These are phyloP conservation scores for Annona cherimola DNA, from an alignment of 164 flowering plant species.

Conservation along the genomic window DNA sequence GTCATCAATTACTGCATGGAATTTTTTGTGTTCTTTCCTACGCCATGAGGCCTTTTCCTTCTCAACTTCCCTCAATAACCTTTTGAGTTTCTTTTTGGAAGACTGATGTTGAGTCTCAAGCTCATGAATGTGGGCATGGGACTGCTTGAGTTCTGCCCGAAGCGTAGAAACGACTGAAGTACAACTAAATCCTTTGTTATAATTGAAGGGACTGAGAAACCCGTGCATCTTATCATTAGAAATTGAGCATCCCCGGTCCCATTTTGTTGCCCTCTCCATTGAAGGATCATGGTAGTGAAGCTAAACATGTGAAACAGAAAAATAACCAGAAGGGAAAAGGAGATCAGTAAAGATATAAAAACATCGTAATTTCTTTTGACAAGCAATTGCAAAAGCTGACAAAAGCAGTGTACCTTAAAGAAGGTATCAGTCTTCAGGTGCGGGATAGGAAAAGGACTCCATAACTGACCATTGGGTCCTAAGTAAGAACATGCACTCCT, in stretches of 20 bases:
- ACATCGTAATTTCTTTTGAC: neutral
- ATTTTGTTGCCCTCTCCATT: conserved; percentile 96
- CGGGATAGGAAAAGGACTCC: conserved; percentile 43
- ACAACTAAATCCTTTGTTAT: conserved; percentile 37
- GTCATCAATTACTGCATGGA: conserved; percentile 70
- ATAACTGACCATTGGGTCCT: conserved; percentile 35
- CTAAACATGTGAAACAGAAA: conserved; percentile 20
- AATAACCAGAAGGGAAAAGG: neutral
- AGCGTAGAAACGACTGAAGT: conserved; percentile 52
- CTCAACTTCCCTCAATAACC: conserved; percentile 65
- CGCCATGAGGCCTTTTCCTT: conserved; percentile 84
- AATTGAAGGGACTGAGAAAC: conserved; percentile 40
- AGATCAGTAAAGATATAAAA: neutral
- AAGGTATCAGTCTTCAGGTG: conserved; percentile 43
- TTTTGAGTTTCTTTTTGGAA: conserved; percentile 82
- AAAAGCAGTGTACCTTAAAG: conserved; percentile 40
- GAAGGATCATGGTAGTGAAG: conserved; percentile 48
- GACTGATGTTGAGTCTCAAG: conserved; percentile 68
- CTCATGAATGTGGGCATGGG: conserved; percentile 61
- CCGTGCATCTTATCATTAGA: conserved; percentile 39
- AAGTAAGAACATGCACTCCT: conserved; percentile 24
- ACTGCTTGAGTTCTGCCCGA: conserved; percentile 66
- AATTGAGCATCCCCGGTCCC: conserved; percentile 66
- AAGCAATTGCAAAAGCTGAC: neutral
- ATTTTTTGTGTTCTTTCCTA: conserved; percentile 81